phyloP scores from a whole-genome alignment of 768 basidiomycete species.

The Lactarius psammicola region DNA sequence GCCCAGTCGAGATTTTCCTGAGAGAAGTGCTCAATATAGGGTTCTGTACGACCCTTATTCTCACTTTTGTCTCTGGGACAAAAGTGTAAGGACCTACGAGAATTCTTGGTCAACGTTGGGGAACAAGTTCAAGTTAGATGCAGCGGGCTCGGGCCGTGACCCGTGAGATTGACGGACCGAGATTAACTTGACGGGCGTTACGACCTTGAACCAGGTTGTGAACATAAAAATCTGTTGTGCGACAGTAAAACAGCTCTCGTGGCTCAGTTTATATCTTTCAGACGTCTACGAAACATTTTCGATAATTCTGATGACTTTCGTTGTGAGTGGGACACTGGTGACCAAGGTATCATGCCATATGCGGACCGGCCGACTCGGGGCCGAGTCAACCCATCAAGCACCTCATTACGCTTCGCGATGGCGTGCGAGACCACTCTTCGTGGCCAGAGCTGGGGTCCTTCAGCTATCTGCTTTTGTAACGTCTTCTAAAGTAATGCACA shows the following conservation, averaged over 20 bases:
- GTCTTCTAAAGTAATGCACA: neutral
- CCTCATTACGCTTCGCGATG: constrained; percentile 6
- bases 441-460: neutral
- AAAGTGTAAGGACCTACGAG: constrained; percentile 38
- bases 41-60: constrained; percentile 7
- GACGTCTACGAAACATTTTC: neutral
- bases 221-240: too few species aligned
- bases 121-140: neutral
- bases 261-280: too few species aligned
- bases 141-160: neutral
- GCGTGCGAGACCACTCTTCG: neutral
- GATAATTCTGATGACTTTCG: neutral
- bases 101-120: neutral
- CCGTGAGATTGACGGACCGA: neutral
- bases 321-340: neutral
- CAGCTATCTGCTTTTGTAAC: neutral
- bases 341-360: neutral
- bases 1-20: constrained; percentile 52
- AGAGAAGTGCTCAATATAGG: neutral
- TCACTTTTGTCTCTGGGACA: constrained; percentile 39
- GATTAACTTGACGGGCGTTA: neutral
- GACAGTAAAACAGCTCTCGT: too few species aligned
- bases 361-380: neutral
- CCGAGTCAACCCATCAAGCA: neutral
- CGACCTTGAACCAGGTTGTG: too few species aligned